These are phyloP conservation scores for Berberis thunbergii DNA, from an alignment of 164 flowering plant species.

Conservation along the genomic window DNA sequence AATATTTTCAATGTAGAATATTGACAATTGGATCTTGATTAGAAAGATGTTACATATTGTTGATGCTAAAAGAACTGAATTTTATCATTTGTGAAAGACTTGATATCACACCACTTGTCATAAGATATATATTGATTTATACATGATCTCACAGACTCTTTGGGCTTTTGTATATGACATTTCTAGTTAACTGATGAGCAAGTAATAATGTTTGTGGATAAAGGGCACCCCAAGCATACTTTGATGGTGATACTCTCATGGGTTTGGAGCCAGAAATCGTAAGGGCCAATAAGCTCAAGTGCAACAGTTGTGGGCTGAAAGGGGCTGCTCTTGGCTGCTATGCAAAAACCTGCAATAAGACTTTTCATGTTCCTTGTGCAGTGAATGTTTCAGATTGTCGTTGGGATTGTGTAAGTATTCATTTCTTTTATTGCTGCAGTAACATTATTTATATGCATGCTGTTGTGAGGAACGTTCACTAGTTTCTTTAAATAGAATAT, in stretches of 20 bases:
- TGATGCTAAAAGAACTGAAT: slow-evolving; percentile 10
- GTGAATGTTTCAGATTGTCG: slow-evolving; percentile 34
- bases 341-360: slow-evolving; percentile 44
- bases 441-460: background rate
- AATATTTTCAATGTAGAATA: no score
- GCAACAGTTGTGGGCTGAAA: slow-evolving; percentile 51
- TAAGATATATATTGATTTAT: no score
- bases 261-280: slow-evolving; percentile 56
- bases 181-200: background rate
- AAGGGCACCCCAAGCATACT: slow-evolving; percentile 73
- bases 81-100: background rate
- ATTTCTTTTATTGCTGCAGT: background rate
- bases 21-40: no score
- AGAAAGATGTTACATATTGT: background rate
- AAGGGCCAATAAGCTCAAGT: slow-evolving; percentile 65
- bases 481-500: no score
- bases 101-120: no score
- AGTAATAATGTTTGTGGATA: background rate
- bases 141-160: no score
- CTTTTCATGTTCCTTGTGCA: slow-evolving; percentile 66
- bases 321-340: slow-evolving; percentile 86
- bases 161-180: no score
- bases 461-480: no score
- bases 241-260: slow-evolving; percentile 32
- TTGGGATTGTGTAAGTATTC: slow-evolving; percentile 54